Conservation (phyloP, 768 basidiomycete genomes). For the Boletus subcaerulescens region DNA sequence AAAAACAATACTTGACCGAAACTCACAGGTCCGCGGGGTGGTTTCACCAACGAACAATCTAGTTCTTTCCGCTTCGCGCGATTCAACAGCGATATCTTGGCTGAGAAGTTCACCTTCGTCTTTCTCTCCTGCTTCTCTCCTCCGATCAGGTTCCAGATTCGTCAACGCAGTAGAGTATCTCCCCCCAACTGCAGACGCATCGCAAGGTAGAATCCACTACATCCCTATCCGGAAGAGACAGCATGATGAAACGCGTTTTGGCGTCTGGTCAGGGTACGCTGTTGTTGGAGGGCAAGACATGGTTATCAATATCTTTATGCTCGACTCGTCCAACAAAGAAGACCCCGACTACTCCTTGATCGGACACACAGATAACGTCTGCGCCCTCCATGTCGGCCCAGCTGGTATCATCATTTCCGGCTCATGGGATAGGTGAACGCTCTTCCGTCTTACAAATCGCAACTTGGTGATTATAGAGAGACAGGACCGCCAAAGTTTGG, state of each 20-base stretch:
- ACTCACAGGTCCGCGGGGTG: slow-evolving; percentile 74
- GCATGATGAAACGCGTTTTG: slow-evolving; percentile 3
- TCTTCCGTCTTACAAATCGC: background rate
- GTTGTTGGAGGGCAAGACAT: slow-evolving; percentile 89
- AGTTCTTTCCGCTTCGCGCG: slow-evolving; percentile 88
- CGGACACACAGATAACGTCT: slow-evolving; percentile 90
- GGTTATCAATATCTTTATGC: slow-evolving; percentile 78
- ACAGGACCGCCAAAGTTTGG: slow-evolving; percentile 94
- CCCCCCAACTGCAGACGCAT: slow-evolving; percentile 61
- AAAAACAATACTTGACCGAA: slow-evolving; percentile 13
- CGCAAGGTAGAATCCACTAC: slow-evolving; percentile 52
- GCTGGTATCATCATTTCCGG: slow-evolving; percentile 85
- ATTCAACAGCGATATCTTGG: slow-evolving; percentile 90
- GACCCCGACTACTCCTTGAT: slow-evolving; percentile 82
- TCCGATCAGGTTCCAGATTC: slow-evolving; percentile 67
- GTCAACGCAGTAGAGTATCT: slow-evolving; percentile 83
- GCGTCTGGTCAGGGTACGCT: slow-evolving; percentile 59
- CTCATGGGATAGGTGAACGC: slow-evolving; percentile 90
- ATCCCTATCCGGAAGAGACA: background rate
- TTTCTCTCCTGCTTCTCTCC: slow-evolving; percentile 54
- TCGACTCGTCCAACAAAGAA: slow-evolving; percentile 50
- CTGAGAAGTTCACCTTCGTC: slow-evolving; percentile 45
- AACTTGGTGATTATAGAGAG: slow-evolving; percentile 1
- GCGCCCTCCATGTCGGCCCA: slow-evolving; percentile 69
- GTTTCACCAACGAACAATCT: slow-evolving; percentile 71